These are phyloP conservation scores for Teunomyces stri DNA, from an alignment of 805 yeast species.

Conservation along the genomic window DNA sequence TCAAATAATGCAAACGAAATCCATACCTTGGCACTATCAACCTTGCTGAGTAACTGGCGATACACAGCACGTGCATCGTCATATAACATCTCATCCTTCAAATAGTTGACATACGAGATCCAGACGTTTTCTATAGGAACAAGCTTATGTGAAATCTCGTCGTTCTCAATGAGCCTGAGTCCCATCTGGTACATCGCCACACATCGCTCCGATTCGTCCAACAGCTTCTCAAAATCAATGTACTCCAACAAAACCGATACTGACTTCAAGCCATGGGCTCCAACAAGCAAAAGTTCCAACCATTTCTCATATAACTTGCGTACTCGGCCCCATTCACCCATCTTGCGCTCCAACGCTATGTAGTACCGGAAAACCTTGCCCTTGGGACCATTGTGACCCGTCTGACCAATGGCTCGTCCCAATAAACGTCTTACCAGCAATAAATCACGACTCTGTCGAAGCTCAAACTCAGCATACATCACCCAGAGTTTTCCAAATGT, in stretches of 20 bases:
- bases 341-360: conserved; percentile 59
- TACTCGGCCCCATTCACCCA: conserved; percentile 81
- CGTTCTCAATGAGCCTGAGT: conserved; percentile 21
- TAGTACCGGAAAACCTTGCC: conserved; percentile 59
- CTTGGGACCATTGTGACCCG: conserved; percentile 45
- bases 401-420: conserved; percentile 68
- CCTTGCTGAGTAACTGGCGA: conserved; percentile 33
- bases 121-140: conserved; percentile 19
- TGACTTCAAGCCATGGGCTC: conserved; percentile 7
- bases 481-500: conserved; percentile 78
- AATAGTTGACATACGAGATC: conserved; percentile 50
- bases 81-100: conserved; percentile 58
- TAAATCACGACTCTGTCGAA: conserved; percentile 50
- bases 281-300: conserved; percentile 39
- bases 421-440: conserved; percentile 60
- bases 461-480: conserved; percentile 64
- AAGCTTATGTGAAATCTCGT: conserved; percentile 28
- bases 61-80: conserved; percentile 53
- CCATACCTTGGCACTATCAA: conserved; percentile 48
- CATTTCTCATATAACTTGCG: conserved; percentile 68
- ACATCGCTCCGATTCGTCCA: conserved; percentile 72
- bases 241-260: conserved; percentile 55
- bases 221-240: conserved; percentile 62
- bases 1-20: conserved; percentile 71
- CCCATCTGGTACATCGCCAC: conserved; percentile 61